Base-by-base conservation (phyloP, 768 basidiomycete species). In the Lactifluus volemus region DNA sequence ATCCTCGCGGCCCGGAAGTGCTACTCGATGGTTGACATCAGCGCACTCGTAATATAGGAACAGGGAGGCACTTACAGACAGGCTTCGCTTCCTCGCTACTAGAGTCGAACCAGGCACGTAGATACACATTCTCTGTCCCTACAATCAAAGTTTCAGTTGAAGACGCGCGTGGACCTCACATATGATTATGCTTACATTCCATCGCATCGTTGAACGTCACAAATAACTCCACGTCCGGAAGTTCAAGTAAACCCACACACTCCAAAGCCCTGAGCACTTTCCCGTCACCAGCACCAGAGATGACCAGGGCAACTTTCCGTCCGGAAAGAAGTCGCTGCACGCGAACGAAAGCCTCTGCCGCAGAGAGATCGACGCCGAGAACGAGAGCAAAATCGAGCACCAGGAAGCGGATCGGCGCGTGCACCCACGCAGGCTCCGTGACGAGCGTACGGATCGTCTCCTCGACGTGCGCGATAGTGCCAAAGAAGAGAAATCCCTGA, bases 111-210 rank as follows among this genome's bases (percentile, higher is more conserved):
- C 88, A 90, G 8, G 88, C 85, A 55, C 81, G 82, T 63, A 98
- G 69, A 73, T 97, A 97, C 0, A 84, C 88, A 73, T 98, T 98
- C 74, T 98, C 94, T 0, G 92, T 95, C 94, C 94, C 89, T 91
- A 51, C 81, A 17, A 29, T 29, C n/a, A 9, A 21, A 66, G 39
- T 25, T 19, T 49, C 15, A 25, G 25, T 34, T 12, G 19, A 14
- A 10, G 30, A 39, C 5, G 15, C 17, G 7, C 12, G 29, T 2
- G 8, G 25, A 25, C 25, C 19, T 29, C 17, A 25, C 11, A 4
- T n/a, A 10, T 17, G 38, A 11, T 9, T 14, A n/a, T 25, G 77
- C 88, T 70, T 68, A 90, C 89, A 96, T 73, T 98, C 96, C 78
- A 98, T 81, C 0, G 92, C 95, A 64, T 97, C 92, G 66, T 88